A percentile compares a stretch with the other conserved stretches of the same genome.
Evolutionary conservation across 2,329 filamentous ascomycete genomes (phyloP).

Genomic region (Trichophyton verrucosum): DNA sequence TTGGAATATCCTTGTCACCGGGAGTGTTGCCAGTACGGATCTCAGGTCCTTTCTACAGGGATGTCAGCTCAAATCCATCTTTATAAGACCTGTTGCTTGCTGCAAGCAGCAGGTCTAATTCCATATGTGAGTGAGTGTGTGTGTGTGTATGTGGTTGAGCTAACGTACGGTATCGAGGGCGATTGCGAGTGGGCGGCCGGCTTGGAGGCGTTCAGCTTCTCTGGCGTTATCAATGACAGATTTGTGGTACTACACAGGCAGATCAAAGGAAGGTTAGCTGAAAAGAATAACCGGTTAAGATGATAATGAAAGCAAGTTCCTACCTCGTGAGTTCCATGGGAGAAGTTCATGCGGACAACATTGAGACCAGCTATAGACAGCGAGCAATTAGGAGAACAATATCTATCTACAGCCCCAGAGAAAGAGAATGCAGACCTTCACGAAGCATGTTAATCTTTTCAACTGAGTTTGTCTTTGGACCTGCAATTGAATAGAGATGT

Average conservation of each 20-base stretch:
- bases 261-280: neutral
- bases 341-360: slow-evolving; percentile 99
- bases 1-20: slow-evolving; percentile 62
- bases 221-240: slow-evolving; percentile 94
- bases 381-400: slow-evolving; percentile 1
- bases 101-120: too few species aligned
- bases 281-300: neutral
- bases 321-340: slow-evolving; percentile 73
- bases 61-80: neutral
- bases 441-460: slow-evolving; percentile 95
- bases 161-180: slow-evolving; percentile 67
- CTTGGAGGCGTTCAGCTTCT: slow-evolving; percentile 63
- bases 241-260: slow-evolving; percentile 65
- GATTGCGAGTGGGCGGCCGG: slow-evolving; percentile 84
- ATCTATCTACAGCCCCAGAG: neutral
- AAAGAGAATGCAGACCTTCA: slow-evolving; percentile 35
- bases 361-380: slow-evolving; percentile 64
- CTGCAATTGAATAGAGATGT: slow-evolving; percentile 22
- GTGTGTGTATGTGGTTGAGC: slow-evolving; percentile 21
- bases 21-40: slow-evolving; percentile 71
- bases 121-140: too few species aligned
- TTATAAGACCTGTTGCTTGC: neutral
- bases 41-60: slow-evolving; percentile 60
- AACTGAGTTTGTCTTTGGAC: slow-evolving; percentile 96
- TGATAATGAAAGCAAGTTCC: slow-evolving; percentile 9